These are phyloP conservation scores for Lachnellula hyalina DNA, from an alignment of 2,329 filamentous ascomycete genomes.

Conservation along the genomic window DNA sequence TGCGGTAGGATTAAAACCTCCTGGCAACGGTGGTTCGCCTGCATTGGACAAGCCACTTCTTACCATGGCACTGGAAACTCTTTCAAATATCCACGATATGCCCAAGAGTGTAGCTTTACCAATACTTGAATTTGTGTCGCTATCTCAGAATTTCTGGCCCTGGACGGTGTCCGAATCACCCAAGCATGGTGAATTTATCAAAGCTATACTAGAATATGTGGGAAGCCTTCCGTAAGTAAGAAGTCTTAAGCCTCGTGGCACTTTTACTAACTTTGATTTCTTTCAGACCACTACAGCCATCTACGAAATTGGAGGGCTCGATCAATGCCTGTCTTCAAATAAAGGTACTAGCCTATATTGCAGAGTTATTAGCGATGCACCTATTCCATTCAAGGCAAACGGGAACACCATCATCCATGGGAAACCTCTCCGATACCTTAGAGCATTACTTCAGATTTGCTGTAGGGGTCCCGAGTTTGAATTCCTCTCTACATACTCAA, in stretches of 20 bases:
- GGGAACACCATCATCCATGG: conserved; percentile 62
- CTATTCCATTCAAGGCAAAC: conserved; percentile 79
- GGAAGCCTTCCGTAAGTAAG: conserved; percentile 30
- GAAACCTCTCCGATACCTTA: conserved; percentile 67
- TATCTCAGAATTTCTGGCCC: conserved; percentile 90
- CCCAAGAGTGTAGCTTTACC: conserved; percentile 63
- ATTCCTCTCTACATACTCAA: conserved; percentile 78
- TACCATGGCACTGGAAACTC: conserved; percentile 63
- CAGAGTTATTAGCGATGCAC: conserved; percentile 86
- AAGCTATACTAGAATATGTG: conserved; percentile 66
- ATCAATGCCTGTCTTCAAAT: conserved; percentile 52
- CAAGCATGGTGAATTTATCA: conserved; percentile 68
- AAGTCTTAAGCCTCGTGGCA: not conserved
- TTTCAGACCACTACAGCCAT: conserved; percentile 47
- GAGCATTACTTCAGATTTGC: conserved; percentile 76
- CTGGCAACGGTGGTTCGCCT: conserved; percentile 39
- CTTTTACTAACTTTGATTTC: conserved; percentile 12
- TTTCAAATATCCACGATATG: conserved; percentile 61
- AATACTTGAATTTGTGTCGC: conserved; percentile 80
- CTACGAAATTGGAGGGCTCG: conserved; percentile 45
- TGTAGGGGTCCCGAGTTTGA: conserved; percentile 75
- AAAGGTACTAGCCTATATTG: conserved; percentile 72
- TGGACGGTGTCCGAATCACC: conserved; percentile 83
- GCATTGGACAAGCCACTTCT: conserved; percentile 59
- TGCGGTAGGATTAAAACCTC: conserved; percentile 51